Percentiles rank a stretch among this genome's conserved stretches.
Conservation (phyloP, 108 stramenopile species). For the Parietichytrium sp. region DNA sequence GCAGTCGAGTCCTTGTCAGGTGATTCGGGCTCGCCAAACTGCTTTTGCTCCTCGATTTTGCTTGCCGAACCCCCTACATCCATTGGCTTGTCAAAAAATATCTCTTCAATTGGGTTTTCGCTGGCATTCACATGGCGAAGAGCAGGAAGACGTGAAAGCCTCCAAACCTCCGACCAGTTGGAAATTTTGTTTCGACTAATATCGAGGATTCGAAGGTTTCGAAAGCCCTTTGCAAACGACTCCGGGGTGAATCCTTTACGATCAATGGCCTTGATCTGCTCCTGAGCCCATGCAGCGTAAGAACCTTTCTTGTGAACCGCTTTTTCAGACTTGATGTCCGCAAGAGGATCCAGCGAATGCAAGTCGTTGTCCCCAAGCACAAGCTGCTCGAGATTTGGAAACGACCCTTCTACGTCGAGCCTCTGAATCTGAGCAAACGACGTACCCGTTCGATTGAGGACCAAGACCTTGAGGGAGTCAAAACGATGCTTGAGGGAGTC, state of each 20-base stretch:
- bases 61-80: no score
- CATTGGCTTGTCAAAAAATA: slow-evolving; percentile 32
- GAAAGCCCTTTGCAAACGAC: slow-evolving; percentile 37
- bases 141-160: background rate
- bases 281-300: slow-evolving; percentile 23
- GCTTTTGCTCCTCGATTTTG: no score
- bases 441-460: slow-evolving; percentile 34
- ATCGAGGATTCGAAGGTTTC: background rate
- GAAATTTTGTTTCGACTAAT: background rate
- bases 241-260: slow-evolving; percentile 25
- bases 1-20: background rate
- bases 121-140: slow-evolving; percentile 7
- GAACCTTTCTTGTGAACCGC: slow-evolving; percentile 7
- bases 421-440: slow-evolving; percentile 17
- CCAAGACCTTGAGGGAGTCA: background rate
- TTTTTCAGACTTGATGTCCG: background rate
- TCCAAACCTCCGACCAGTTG: slow-evolving; percentile 39
- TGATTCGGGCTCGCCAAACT: background rate
- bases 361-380: slow-evolving; percentile 33
- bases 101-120: slow-evolving; percentile 27
- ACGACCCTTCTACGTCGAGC: slow-evolving; percentile 15
- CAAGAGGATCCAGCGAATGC: slow-evolving; percentile 16
- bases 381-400: slow-evolving; percentile 33
- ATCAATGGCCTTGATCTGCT: slow-evolving; percentile 17
- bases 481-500: background rate